These are phyloP conservation scores for Mycena vulgaris DNA, from an alignment of 768 basidiomycete species.

Conservation along the genomic window DNA sequence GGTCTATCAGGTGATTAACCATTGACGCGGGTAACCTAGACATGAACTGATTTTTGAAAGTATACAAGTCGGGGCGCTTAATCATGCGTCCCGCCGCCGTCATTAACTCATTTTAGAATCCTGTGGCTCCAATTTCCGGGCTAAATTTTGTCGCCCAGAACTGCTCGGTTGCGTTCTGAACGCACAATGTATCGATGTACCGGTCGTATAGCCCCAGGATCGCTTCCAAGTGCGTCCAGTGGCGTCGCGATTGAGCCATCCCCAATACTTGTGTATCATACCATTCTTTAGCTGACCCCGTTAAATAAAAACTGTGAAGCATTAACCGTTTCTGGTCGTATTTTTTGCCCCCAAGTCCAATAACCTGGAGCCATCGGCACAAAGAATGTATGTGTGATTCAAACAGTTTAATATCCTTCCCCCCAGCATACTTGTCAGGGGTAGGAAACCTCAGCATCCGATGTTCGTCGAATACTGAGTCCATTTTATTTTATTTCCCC, in stretches of 20 bases:
- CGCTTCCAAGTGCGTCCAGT: too few species aligned
- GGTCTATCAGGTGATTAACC: too few species aligned
- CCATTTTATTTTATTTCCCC: background rate
- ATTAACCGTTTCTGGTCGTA: too few species aligned
- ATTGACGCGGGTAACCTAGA: background rate
- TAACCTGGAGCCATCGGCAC: background rate
- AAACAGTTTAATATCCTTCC: background rate
- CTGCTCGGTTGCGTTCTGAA: slow-evolving; percentile 2
- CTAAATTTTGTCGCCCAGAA: slow-evolving; percentile 4
- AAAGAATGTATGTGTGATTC: background rate
- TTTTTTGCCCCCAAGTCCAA: too few species aligned
- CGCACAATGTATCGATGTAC: background rate
- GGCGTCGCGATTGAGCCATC: too few species aligned
- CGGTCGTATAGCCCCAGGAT: slow-evolving; percentile 1
- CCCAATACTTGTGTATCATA: too few species aligned
- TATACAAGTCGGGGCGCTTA: too few species aligned
- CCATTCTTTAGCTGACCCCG: too few species aligned
- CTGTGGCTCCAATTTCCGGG: background rate
- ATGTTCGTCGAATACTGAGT: background rate
- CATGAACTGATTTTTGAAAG: slow-evolving; percentile 1
- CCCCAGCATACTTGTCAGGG: too few species aligned
- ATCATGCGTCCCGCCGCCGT: background rate
- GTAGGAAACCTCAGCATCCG: background rate
- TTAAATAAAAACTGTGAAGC: too few species aligned
- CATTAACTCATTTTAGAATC: slow-evolving; percentile 10